phyloP scores from a whole-genome alignment of 164 flowering plant genomes.

The Aristolochia californica region DNA sequence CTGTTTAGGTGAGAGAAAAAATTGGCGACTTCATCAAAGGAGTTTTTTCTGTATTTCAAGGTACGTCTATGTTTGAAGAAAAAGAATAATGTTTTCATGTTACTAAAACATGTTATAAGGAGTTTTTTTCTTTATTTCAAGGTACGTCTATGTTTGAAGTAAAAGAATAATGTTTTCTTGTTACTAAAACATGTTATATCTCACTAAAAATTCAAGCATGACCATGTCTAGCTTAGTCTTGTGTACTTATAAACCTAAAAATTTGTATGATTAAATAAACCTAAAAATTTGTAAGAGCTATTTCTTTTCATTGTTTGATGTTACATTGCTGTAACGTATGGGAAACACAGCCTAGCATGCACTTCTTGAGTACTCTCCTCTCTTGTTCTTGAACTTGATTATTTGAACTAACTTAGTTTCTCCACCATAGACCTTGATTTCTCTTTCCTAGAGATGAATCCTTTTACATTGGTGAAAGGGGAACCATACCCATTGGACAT shows the following conservation, averaged over 20 bases:
- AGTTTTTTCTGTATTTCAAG: constrained; percentile 70
- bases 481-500: constrained; percentile 85
- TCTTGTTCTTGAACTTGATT: not conserved
- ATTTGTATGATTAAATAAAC: too few relatives aligned
- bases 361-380: not conserved
- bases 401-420: not conserved
- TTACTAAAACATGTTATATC: too few relatives aligned
- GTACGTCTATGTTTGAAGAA: constrained; percentile 20
- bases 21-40: constrained; percentile 71
- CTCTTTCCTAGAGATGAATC: constrained; percentile 89
- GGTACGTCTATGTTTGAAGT: constrained; percentile 27
- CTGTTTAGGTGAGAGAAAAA: constrained; percentile 47
- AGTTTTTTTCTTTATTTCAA: constrained; percentile 50
- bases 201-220: too few relatives aligned
- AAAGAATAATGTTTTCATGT: not conserved
- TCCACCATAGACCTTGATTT: constrained; percentile 63
- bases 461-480: constrained; percentile 75
- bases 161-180: not conserved
- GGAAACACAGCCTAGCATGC: too few relatives aligned
- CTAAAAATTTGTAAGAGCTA: too few relatives aligned
- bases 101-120: too few relatives aligned
- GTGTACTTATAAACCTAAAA: too few relatives aligned
- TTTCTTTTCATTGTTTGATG: not conserved
- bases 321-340: too few relatives aligned
- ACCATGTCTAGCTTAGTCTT: too few relatives aligned